Conservation (phyloP, 148 eudicot genomes). For the Linanthus parryae region DNA sequence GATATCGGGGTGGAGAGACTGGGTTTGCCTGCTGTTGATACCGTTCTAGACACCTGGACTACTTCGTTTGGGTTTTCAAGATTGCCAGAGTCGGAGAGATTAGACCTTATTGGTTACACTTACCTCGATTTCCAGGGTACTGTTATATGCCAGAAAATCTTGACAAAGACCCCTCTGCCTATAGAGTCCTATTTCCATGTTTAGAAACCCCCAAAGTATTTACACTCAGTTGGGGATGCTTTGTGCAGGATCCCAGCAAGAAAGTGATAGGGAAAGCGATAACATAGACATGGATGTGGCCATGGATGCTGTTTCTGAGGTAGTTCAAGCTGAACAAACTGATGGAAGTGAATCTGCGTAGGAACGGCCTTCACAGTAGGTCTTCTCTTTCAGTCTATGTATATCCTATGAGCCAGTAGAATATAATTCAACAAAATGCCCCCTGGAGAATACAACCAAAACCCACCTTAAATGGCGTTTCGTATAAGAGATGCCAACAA, state of each 20-base stretch:
- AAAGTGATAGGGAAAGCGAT: conserved; percentile 7
- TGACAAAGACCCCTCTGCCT: conserved; percentile 22
- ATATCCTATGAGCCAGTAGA: no score
- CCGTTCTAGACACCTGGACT: conserved; percentile 72
- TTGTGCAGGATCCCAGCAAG: conserved; percentile 29
- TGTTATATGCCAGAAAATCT: conserved; percentile 72
- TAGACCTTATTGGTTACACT: conserved; percentile 46
- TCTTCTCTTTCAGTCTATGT: conserved; percentile 12
- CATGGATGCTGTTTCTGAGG: conserved; percentile 39
- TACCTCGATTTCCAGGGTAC: conserved; percentile 90
- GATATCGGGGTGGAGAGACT: conserved; percentile 80
- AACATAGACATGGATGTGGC: conserved; percentile 18
- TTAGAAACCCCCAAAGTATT: neutral
- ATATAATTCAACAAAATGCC: no score
- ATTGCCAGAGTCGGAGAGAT: conserved; percentile 42
- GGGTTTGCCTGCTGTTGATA: conserved; percentile 74
- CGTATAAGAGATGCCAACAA: no score
- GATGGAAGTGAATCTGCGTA: conserved; percentile 30
- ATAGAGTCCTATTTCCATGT: neutral
- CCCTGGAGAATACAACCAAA: no score
- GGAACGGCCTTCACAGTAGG: conserved; percentile 44
- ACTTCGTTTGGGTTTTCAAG: conserved; percentile 68
- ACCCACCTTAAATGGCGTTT: no score
- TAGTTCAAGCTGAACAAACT: conserved; percentile 35
- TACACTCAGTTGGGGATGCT: neutral